These are phyloP conservation scores for Picochlorum sp. DNA, from an alignment of 139 green algal species.

Conservation along the genomic window DNA sequence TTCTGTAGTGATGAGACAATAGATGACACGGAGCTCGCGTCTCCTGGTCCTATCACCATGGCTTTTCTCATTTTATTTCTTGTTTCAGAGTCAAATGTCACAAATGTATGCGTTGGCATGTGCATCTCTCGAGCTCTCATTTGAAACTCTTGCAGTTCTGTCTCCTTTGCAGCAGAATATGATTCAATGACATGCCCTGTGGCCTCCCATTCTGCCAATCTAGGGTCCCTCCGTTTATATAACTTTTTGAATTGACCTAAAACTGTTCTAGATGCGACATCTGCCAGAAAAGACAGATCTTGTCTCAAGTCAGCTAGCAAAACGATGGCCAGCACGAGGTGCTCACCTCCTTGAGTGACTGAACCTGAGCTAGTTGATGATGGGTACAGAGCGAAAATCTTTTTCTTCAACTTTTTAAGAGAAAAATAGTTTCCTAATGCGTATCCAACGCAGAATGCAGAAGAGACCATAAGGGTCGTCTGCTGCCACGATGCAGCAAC, in stretches of 20 bases:
- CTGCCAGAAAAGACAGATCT: background rate
- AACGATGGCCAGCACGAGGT: background rate
- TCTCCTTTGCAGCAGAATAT: background rate
- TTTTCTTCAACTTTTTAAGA: background rate
- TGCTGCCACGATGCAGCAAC: background rate
- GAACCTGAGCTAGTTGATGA: background rate
- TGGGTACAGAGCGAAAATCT: background rate
- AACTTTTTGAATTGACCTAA: constrained; percentile 21
- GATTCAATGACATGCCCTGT: background rate
- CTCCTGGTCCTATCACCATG: constrained; percentile 1
- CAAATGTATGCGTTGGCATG: constrained; percentile 11
- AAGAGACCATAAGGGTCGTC: background rate
- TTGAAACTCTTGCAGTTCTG: background rate
- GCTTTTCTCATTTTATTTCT: constrained; percentile 4
- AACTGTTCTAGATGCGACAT: background rate
- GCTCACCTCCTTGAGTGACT: background rate
- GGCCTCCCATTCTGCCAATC: constrained; percentile 9
- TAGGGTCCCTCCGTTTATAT: constrained; percentile 12
- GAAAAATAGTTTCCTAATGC: background rate
- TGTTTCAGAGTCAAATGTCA: background rate
- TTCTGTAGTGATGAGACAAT: background rate
- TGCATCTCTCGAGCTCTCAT: background rate
- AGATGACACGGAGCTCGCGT: background rate
- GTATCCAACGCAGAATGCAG: constrained; percentile 1
- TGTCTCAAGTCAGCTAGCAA: background rate